Percentiles rank a stretch among this genome's conserved stretches.
phyloP scores from a whole-genome alignment of 148 eudicot species.

The Agrostemma githago region DNA sequence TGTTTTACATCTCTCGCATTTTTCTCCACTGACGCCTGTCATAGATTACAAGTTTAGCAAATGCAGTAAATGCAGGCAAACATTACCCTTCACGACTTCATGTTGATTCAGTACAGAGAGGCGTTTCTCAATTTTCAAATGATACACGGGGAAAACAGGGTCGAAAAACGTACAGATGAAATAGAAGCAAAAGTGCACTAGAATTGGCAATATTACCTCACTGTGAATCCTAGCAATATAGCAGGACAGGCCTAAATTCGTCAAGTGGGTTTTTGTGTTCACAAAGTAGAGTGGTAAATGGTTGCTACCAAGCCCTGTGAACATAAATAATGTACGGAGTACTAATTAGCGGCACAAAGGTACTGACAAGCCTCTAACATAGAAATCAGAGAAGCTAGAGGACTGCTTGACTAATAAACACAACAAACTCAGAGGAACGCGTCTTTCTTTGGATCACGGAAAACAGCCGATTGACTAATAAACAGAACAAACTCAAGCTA shows the following conservation, averaged over 20 bases:
- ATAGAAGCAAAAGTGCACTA: background rate
- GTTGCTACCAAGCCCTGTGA: conserved; percentile 91
- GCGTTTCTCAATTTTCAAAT: background rate
- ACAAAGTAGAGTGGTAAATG: conserved; percentile 91
- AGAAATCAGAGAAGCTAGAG: background rate
- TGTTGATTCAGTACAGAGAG: background rate
- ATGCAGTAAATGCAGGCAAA: background rate
- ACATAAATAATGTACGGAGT: background rate
- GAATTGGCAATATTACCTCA: conserved; percentile 52
- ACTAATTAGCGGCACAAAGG: background rate
- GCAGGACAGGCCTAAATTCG: conserved; percentile 91
- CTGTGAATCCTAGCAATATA: conserved; percentile 98
- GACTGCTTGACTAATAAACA: too few species aligned
- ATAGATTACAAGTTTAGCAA: conserved; percentile 17
- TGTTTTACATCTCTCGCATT: conserved; percentile 86
- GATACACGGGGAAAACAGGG: background rate
- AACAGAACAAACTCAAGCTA: background rate
- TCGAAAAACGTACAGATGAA: conserved; percentile 1
- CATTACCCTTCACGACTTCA: background rate
- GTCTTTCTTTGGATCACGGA: background rate
- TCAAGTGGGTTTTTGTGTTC: conserved; percentile 62
- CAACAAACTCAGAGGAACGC: background rate
- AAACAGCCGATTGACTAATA: background rate
- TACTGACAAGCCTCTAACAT: background rate
- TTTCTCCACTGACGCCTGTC: conserved; percentile 86